Conservation (phyloP, 306 rosid genomes). For the Aeschynomene evenia region DNA sequence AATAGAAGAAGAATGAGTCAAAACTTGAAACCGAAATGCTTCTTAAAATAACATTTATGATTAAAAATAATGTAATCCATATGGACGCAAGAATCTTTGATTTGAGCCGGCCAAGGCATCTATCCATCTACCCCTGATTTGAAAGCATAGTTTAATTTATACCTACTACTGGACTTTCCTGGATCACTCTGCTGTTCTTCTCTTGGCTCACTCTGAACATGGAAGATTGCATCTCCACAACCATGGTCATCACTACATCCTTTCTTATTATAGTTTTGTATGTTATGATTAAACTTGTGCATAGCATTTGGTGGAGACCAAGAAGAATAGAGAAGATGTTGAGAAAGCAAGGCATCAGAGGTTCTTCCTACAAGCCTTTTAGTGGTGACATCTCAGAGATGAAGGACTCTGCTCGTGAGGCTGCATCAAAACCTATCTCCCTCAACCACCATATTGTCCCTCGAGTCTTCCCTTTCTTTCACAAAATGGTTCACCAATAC, state of each 20-base stretch:
- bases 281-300: slow-evolving; percentile 21
- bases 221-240: slow-evolving; percentile 34
- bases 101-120: too few species aligned
- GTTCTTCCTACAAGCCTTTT: slow-evolving; percentile 40
- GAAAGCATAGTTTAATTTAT: too few species aligned
- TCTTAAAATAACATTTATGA: too few species aligned
- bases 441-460: slow-evolving; percentile 36
- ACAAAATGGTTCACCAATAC: slow-evolving; percentile 32
- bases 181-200: too few species aligned
- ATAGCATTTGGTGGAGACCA: slow-evolving; percentile 44
- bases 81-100: too few species aligned
- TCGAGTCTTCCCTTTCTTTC: slow-evolving; percentile 45
- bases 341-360: slow-evolving; percentile 44
- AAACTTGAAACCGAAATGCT: too few species aligned
- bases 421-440: slow-evolving; percentile 37
- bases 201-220: too few species aligned
- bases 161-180: too few species aligned
- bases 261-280: slow-evolving; percentile 6
- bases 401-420: slow-evolving; percentile 19
- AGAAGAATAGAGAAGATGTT: slow-evolving; percentile 30
- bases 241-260: background rate
- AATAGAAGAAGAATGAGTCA: too few species aligned
- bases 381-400: slow-evolving; percentile 45
- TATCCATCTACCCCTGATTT: too few species aligned
- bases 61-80: too few species aligned